Evolutionary conservation across 176 grass and related monocot species (phyloP), one percentile per base, ranked within the genome.

Genomic region (Poa annua): DNA sequence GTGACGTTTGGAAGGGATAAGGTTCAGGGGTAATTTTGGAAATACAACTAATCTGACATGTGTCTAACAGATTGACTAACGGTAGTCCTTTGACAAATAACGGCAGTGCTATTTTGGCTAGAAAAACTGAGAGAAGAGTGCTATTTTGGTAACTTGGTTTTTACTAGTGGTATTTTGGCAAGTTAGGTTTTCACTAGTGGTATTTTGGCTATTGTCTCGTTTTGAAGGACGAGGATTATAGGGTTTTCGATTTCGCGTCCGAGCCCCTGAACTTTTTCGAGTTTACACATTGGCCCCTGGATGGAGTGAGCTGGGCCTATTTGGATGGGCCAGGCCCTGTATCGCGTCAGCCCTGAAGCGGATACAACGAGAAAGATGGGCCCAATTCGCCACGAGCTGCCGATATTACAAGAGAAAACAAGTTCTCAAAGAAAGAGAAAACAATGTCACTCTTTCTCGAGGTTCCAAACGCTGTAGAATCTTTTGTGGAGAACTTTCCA

Each of bases 221-320:
- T n/a, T n/a, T n/a, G n/a, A 69, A 63, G 36, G 48, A 71, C 63
- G 78, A 85, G 74, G 74, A 82, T 86, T 89, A 82, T 86, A 89
- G 79, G 73, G 88, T 78, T 81, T 71, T 76, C 83, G 3, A 17
- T 72, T 77, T 89, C 64, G 24, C 63, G 11, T 0, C 1, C 15
- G 11, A 24, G 56, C 11, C 75, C 86, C 75, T 84, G 14, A 0
- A 0, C 0, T 26, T 74, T 12, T 26, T 10, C 1, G 0, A 0
- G 36, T 83, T 71, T 79, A 10, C 34, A 10, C 29, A 9, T 5
- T 14, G 6, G 11, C 0, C 6, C 39, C 76, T 33, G 1, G 1
- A 1, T 0, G 2, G 5, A 3, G 0, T 49, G 76, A 19, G 56
- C 15, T 62, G 57, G 52, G 25, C 49, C 69, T 25, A 8, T 1